Conservation (phyloP, 257 asterid genomes). For the Rhazya stricta region DNA sequence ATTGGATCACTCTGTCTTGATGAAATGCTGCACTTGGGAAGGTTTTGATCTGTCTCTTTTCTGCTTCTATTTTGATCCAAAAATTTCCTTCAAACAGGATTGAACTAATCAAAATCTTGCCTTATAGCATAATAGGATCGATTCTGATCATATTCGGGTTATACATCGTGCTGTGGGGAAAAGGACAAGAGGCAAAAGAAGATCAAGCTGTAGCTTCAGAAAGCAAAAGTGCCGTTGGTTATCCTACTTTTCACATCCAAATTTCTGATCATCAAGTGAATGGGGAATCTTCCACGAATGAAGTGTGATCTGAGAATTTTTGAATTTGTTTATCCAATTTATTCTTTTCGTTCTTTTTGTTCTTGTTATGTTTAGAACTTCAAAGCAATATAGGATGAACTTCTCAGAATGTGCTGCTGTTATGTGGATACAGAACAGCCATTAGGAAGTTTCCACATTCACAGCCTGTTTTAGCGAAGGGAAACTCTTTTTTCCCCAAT, state of each 20-base stretch:
- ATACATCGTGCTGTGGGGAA: constrained; percentile 37
- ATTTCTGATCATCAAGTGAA: background rate
- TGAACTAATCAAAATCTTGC: background rate
- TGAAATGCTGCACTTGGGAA: constrained; percentile 35
- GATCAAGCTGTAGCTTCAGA: background rate
- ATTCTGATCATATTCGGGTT: constrained; percentile 27
- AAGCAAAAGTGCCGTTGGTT: background rate
- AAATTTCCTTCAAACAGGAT: background rate
- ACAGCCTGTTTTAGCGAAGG: too few species aligned
- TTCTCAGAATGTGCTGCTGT: too few species aligned
- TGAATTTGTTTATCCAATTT: background rate
- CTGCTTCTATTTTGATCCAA: background rate
- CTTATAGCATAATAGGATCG: constrained; percentile 28
- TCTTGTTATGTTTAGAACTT: background rate
- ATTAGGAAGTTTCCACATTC: too few species aligned
- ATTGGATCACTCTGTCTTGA: constrained; percentile 28
- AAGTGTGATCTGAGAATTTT: background rate
- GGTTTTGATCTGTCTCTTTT: constrained; percentile 18
- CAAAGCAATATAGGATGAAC: too few species aligned
- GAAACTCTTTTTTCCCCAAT: too few species aligned
- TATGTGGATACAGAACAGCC: too few species aligned
- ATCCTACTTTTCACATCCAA: background rate
- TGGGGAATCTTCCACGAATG: background rate
- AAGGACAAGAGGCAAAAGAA: constrained; percentile 16
- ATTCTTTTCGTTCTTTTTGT: too few species aligned